Evolutionary conservation across 805 yeast genomes (phyloP).

Genomic region (Pichia nanzhaoensis): DNA sequence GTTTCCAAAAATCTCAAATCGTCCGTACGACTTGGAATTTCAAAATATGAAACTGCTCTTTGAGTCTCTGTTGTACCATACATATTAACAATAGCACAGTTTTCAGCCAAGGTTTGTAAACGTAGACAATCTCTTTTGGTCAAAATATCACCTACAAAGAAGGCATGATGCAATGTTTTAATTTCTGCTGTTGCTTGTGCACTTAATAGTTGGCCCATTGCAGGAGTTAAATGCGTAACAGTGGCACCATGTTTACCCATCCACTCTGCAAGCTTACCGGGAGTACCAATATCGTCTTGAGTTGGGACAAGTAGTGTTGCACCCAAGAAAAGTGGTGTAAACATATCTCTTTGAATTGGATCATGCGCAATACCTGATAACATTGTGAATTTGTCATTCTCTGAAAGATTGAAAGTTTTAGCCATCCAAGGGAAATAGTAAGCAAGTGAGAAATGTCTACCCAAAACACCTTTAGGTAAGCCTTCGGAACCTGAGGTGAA

Average conservation of each 20-base stretch:
- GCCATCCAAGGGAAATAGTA: slow-evolving; percentile 99
- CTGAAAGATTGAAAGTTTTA: slow-evolving; percentile 66
- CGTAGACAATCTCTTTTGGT: slow-evolving; percentile 96
- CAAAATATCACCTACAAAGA: slow-evolving; percentile 95
- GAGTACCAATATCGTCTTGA: slow-evolving; percentile 96
- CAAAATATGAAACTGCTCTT: slow-evolving; percentile 93
- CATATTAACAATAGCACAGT: slow-evolving; percentile 91
- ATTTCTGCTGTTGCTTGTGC: slow-evolving; percentile 91
- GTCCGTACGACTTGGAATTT: slow-evolving; percentile 64
- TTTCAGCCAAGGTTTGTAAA: slow-evolving; percentile 84
- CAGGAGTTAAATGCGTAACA: slow-evolving; percentile 97
- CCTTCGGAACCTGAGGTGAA: slow-evolving; percentile 99
- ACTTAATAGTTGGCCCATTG: slow-evolving; percentile 96
- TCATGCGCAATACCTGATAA: slow-evolving; percentile 98
- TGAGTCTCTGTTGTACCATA: slow-evolving; percentile 99
- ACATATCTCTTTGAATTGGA: slow-evolving; percentile 98
- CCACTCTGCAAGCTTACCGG: slow-evolving; percentile 97
- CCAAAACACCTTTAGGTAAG: slow-evolving; percentile 96
- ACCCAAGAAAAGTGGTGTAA: slow-evolving; percentile 94
- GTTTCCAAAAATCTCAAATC: slow-evolving; percentile 72
- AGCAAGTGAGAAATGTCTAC: slow-evolving; percentile 94
- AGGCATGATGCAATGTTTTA: slow-evolving; percentile 87
- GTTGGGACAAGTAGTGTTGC: slow-evolving; percentile 92
- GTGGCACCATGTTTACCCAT: slow-evolving; percentile 87
- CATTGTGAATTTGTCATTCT: slow-evolving; percentile 90